Evolutionary conservation across 73 alveolate species (phyloP), one percentile per base, ranked within the genome.

Genomic region (Stentor coeruleus): DNA sequence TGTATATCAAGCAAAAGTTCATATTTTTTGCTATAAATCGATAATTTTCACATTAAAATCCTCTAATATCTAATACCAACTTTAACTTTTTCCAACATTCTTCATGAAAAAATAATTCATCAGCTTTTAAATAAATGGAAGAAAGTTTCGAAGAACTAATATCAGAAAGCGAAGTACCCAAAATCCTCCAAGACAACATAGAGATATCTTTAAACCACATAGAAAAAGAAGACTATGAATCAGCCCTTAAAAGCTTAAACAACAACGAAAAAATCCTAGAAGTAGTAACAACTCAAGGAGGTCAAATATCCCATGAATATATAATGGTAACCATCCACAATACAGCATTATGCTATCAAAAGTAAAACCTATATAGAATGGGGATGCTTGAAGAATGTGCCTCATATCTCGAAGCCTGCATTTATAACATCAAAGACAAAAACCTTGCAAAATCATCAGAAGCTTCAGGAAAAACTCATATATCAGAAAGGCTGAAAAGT

Each of bases 391-490:
- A 85, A 30, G 91, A 89, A 35, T 89, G 92, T 31, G 87, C 88
- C 6, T 83, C 90, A 59, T 89, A 89, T 82, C 85, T 89, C 14
- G 91, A 89, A 39, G 90, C 89, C 3, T 72, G 90, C 36, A 85
- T 89, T 0, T 80, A 81, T 75, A 81, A 82, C 73, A 57, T 57
- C n/a, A n/a, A n/a, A n/a, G n/a, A n/a, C n/a, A n/a, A n/a, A n/a
- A n/a, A n/a, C n/a, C n/a, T n/a, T n/a, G n/a, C n/a, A n/a, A n/a
- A n/a, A n/a, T n/a, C n/a, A n/a, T n/a, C n/a, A n/a, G n/a, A n/a
- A n/a, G n/a, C n/a, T n/a, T n/a, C n/a, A n/a, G 66, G 66, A 49
- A 49, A 6, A 26, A 66, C 11, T 66, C 20, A 26, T 26, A 37
- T 85, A 15, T 77, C 90, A 3, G 28, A 35, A 35, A 41, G 86